phyloP scores from a whole-genome alignment of 495 filamentous ascomycete genomes.

The Daldinia caldariorum region DNA sequence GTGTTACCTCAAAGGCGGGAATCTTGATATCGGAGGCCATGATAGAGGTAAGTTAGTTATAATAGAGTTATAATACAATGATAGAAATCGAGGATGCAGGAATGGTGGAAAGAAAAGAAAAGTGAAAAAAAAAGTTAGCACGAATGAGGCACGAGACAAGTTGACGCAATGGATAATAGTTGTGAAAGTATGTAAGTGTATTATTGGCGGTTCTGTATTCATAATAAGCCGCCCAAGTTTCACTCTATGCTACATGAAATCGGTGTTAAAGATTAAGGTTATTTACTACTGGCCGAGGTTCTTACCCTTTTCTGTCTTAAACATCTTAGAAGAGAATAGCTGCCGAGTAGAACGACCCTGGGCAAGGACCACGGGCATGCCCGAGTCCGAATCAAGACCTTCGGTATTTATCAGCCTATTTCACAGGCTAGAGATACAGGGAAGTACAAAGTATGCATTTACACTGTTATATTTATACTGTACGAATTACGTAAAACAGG shows the following conservation, averaged over 20 bases:
- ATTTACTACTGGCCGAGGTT: conserved; percentile 4
- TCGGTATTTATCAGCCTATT: no score
- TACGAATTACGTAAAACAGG: not conserved
- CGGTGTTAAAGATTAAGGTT: not conserved
- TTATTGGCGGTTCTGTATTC: not conserved
- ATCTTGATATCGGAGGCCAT: conserved; percentile 57
- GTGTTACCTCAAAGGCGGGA: conserved; percentile 69
- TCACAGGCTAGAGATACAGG: no score
- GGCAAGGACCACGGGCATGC: not conserved
- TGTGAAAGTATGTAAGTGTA: not conserved
- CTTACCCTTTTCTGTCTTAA: conserved; percentile 10
- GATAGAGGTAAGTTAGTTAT: conserved; percentile 3
- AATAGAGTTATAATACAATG: not conserved
- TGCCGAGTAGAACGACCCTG: not conserved
- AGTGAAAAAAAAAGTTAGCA: no score
- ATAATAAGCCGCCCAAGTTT: not conserved
- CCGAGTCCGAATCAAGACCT: not conserved
- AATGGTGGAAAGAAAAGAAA: not conserved
- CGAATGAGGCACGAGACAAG: not conserved
- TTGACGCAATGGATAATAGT: not conserved
- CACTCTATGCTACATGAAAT: not conserved
- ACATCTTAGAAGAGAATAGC: not conserved
- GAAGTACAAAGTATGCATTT: not conserved
- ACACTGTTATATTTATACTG: not conserved
- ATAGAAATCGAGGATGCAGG: not conserved